These are phyloP conservation scores for Penicillium vulpinum DNA, from an alignment of 2,329 filamentous ascomycete genomes.

Conservation along the genomic window DNA sequence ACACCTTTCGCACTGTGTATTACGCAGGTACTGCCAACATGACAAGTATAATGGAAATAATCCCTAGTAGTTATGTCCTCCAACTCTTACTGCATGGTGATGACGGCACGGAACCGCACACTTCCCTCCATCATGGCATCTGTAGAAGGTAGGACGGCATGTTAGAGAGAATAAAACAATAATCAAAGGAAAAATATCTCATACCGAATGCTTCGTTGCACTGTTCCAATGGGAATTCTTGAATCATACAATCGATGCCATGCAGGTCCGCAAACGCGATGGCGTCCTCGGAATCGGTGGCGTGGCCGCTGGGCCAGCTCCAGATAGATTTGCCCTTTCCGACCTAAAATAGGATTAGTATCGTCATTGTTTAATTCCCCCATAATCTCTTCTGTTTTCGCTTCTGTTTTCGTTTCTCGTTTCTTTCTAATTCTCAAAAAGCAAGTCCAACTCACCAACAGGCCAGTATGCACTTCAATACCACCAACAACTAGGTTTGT, in stretches of 20 bases:
- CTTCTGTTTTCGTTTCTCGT: not conserved
- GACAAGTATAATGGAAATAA: not conserved
- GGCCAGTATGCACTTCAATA: not conserved
- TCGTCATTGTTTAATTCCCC: not conserved
- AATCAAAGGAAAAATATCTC: not conserved
- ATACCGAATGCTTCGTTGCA: not conserved
- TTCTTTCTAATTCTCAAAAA: not conserved
- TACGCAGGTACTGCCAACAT: not conserved
- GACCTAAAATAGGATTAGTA: not conserved
- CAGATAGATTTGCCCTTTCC: not conserved
- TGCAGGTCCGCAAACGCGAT: conserved; percentile 48
- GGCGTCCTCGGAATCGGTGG: conserved; percentile 54
- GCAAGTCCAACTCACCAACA: not conserved
- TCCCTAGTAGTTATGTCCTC: not conserved
- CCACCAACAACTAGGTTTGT: not conserved
- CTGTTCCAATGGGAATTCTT: conserved; percentile 48
- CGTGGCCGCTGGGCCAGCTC: conserved; percentile 55
- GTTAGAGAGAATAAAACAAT: not conserved
- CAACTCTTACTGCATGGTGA: not conserved
- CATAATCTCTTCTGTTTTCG: not conserved
- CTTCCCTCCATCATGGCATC: not conserved
- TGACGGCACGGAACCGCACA: not conserved
- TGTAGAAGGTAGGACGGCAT: not conserved
- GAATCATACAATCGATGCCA: conserved; percentile 54
- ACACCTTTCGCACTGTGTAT: not conserved